Evolutionary conservation across 495 filamentous ascomycete species (phyloP), one percentile per base, ranked within the genome.

Genomic region (Staphylotrichum tortipilum): DNA sequence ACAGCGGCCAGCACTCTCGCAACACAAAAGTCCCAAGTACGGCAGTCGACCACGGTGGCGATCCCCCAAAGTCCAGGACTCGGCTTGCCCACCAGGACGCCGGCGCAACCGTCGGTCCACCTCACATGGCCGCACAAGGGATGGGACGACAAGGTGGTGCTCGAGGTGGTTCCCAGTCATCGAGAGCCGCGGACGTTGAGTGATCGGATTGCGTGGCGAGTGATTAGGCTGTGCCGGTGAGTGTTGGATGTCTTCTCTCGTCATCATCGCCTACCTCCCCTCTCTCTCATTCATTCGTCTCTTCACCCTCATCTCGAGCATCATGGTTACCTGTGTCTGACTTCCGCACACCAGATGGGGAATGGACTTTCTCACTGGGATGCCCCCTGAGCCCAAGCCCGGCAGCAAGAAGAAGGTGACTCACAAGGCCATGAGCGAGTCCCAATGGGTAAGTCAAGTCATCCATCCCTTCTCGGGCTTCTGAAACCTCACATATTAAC

Each of bases 81-180:
- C 11, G 3, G n/a, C n/a, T n/a, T 12, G 18, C 70, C 71, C 2
- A 46, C 50, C 37, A 70, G 68, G 33, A 68, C 67, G 48, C 70
- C 71, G 8, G 55, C 65, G 28, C 74, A 78, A 51, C 57, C 63
- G 15, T 57, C 64, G 30, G 75, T 74, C 11, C 72, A 76, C 14
- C 57, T 82, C 23, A 75, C 82, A 48, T 88, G 84, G 83, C 74
- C 78, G 1, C 85, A 89, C 64, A 84, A 83, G 49, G 71, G 78
- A 58, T 85, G 70, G 49, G 70, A 72, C 11, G 64, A 73, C 55
- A 39, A 69, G 50, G 69, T 72, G 57, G 69, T 73, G 67, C 50
- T 55, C 8, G 56, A 47, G 34, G 65, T 75, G 7, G 64, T 64
- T 11, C 63, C 68, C 3, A 60, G 62, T 26, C 67, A 72, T 44